A percentile compares a stretch with the other conserved stretches of the same genome.
Evolutionary conservation across 352 stramenopile species (phyloP).

Genomic region (Phytophthora sp.): DNA sequence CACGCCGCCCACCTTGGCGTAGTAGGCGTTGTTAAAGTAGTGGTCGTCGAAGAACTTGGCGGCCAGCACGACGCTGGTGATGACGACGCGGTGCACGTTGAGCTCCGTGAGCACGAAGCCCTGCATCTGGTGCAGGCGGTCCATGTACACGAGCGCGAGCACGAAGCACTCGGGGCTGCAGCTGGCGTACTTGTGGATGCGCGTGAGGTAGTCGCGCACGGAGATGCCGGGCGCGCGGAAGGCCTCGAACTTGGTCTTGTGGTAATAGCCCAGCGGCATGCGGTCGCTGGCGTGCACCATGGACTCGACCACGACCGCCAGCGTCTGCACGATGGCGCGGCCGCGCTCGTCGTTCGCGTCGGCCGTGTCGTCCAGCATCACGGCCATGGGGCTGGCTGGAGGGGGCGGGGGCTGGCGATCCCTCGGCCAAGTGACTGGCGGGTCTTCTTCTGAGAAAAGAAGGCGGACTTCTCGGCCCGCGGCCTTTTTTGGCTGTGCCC

Average conservation of each 20-base stretch:
- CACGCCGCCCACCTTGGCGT: conserved; percentile 96
- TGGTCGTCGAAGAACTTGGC: conserved; percentile 99
- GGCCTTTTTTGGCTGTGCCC: conserved; percentile 7
- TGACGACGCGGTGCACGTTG: conserved; percentile 98
- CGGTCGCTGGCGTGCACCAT: conserved; percentile 78
- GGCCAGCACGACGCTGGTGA: conserved; percentile 97
- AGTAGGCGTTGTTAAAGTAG: conserved; percentile 99
- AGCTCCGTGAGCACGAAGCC: conserved; percentile 96
- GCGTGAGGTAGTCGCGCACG: conserved; percentile 82
- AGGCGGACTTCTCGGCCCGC: background rate
- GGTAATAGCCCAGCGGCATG: conserved; percentile 57
- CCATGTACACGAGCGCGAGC: conserved; percentile 99
- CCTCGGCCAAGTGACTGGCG: conserved; percentile 25
- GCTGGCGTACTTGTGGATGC: conserved; percentile 98
- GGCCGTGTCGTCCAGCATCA: conserved; percentile 48
- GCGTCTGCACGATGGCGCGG: conserved; percentile 78
- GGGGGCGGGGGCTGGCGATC: too few species aligned
- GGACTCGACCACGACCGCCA: conserved; percentile 78
- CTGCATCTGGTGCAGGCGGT: conserved; percentile 97
- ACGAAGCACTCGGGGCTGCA: conserved; percentile 99
- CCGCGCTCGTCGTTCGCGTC: conserved; percentile 78
- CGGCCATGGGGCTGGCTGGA: conserved; percentile 31
- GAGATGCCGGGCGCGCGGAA: conserved; percentile 85
- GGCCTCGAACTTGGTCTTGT: conserved; percentile 86
- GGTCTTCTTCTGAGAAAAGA: conserved; percentile 18